Base-by-base conservation (phyloP, 495 filamentous ascomycete species). In the Neurospora intermedia region DNA sequence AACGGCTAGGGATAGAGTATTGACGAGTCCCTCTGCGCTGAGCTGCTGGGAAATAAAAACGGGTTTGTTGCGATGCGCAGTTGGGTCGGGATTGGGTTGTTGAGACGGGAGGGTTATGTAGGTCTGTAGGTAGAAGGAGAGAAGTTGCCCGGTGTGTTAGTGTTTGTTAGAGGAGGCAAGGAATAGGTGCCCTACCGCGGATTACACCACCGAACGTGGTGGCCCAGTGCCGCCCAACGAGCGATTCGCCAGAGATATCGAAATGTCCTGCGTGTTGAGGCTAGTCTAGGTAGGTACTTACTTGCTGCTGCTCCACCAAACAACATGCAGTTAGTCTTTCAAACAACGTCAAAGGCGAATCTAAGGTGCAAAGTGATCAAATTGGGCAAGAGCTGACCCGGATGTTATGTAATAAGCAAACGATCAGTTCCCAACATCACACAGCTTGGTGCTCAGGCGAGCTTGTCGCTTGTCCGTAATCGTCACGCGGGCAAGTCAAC, bases 401-500 rank as follows among this genome's bases (percentile, higher is more conserved):
- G 20, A 16, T 62, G 54, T 71, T 31, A 71, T 46, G n/a, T 45
- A 41, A 71, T 27, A 23, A 41, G n/a, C 69, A 45, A 48, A 31
- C 23, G 69, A 45, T 31, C 40, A 42, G 9, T 40, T 3, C 18
- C 15, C 20, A 45, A n/a, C 23, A 41, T 71, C 48, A 71, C 41
- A 71, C 69, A 46, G 69, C 23, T 20, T 2, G 39, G 18, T 41
- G 16, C 38, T 71, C 69, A 45, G 23, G 43, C 23, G 69, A 45
- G 41, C 38, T n/a, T 41, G 43, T 45, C 40, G 38, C 40, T 70
- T 31, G 54, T 62, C 27, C 54, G 54, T 31, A 66, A 66, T 74
- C 69, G 75, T 76, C 78, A 80, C 72, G 69, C 71, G 77, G 79
- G 73, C 76, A 75, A 77, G 75, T 77, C 48, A 73, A 74, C 71